Evolutionary conservation across 148 eudicot species (phyloP).

Genomic region (Rhododendron mucronatum): DNA sequence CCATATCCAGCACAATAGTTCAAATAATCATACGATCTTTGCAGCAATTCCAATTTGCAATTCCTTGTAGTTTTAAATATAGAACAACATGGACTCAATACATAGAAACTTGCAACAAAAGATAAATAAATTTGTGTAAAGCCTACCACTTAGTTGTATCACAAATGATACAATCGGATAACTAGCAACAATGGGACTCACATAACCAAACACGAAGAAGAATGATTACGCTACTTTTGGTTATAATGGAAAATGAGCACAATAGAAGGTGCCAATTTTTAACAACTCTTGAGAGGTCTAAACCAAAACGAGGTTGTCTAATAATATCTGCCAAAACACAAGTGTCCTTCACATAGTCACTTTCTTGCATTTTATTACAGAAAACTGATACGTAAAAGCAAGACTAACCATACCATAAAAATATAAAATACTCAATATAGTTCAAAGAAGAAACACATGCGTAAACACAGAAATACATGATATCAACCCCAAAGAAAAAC

Average conservation of each 20-base stretch:
- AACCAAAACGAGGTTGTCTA: neutral
- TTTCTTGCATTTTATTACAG: neutral
- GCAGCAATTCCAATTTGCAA: neutral
- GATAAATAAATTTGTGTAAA: neutral
- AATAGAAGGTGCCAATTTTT: neutral
- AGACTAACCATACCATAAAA: too few relatives aligned
- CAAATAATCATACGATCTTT: neutral
- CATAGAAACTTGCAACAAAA: neutral
- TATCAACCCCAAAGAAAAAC: neutral
- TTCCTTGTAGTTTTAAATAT: neutral
- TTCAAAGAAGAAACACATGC: too few relatives aligned
- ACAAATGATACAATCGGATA: neutral
- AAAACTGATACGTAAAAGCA: neutral
- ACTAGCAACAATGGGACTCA: neutral
- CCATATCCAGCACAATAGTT: neutral
- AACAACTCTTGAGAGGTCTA: neutral
- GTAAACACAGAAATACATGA: too few relatives aligned
- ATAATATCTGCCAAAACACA: neutral
- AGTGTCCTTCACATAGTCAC: neutral
- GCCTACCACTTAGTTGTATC: neutral
- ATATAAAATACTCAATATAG: too few relatives aligned
- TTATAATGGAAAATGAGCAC: neutral
- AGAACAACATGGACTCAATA: neutral
- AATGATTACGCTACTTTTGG: neutral
- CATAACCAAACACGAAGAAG: neutral